These are phyloP conservation scores for Curvularia eragrostidis DNA, from an alignment of 2,329 filamentous ascomycete genomes.

Conservation along the genomic window DNA sequence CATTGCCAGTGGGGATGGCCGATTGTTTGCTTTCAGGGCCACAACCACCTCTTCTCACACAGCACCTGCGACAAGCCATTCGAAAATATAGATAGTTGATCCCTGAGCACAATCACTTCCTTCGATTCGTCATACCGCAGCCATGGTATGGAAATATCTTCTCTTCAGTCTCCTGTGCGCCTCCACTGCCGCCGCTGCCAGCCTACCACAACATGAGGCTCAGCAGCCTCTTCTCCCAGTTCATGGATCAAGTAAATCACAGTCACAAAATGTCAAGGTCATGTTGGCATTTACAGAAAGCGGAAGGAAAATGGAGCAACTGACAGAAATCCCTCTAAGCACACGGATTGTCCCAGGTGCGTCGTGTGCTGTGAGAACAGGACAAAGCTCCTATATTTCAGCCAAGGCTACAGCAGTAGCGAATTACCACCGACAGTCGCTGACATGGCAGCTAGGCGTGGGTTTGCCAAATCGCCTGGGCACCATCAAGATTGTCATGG, in stretches of 20 bases:
- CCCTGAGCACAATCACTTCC: neutral
- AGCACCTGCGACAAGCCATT: neutral
- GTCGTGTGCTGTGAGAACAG: neutral
- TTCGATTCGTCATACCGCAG: neutral
- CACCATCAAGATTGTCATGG: conserved; percentile 27
- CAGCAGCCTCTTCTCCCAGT: conserved; percentile 17
- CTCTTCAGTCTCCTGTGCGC: conserved; percentile 5
- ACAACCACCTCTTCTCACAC: neutral
- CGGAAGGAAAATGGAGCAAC: conserved; percentile 19
- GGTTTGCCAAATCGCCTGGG: conserved; percentile 21
- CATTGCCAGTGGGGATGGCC: neutral
- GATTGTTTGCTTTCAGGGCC: neutral
- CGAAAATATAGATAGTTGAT: neutral
- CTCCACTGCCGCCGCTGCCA: conserved; percentile 8
- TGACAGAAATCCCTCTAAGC: conserved; percentile 25
- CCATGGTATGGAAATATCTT: conserved; percentile 9
- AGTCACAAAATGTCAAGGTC: conserved; percentile 8
- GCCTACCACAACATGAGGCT: conserved; percentile 10
- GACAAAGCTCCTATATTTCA: neutral
- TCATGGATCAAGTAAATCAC: neutral
- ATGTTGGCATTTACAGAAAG: conserved; percentile 24
- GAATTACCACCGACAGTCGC: neutral
- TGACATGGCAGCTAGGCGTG: conserved; percentile 12
- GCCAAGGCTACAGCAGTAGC: neutral
- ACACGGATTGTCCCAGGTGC: conserved; percentile 24